These are phyloP conservation scores for Melanogaster broomeanus DNA, from an alignment of 768 basidiomycete species.

Conservation along the genomic window DNA sequence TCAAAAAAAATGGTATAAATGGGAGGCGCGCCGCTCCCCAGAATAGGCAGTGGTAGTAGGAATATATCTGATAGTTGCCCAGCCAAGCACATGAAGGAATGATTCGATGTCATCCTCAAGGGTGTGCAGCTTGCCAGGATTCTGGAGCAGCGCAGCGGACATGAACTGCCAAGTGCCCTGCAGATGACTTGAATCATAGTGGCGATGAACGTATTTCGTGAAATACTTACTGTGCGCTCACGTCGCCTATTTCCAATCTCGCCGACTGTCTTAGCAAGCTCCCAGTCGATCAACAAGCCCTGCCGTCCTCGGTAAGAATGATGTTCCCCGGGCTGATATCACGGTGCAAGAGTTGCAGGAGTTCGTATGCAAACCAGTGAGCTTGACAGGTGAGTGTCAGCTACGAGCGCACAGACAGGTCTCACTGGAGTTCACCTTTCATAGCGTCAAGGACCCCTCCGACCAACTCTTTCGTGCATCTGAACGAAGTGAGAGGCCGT, in stretches of 20 bases:
- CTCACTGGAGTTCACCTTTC: not conserved
- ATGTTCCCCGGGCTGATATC: conserved; percentile 27
- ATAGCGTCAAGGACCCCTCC: not conserved
- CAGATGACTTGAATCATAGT: not conserved
- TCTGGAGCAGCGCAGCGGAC: conserved; percentile 20
- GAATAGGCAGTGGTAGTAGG: not conserved
- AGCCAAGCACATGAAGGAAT: conserved; percentile 21
- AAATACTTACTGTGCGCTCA: not conserved
- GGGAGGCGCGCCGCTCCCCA: too few species aligned
- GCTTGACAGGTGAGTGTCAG: conserved; percentile 4
- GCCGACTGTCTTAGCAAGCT: conserved; percentile 11
- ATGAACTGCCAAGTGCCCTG: conserved; percentile 37
- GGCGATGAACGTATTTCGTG: not conserved
- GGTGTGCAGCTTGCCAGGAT: conserved; percentile 15
- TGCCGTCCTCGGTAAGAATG: conserved; percentile 8
- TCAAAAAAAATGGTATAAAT: not conserved
- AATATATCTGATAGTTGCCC: conserved; percentile 12
- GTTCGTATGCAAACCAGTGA: conserved; percentile 17
- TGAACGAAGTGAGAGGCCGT: not conserved
- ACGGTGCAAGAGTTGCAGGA: conserved; percentile 19
- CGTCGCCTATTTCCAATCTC: not conserved
- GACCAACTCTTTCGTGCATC: not conserved
- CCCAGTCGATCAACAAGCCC: conserved; percentile 24
- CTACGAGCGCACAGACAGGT: too few species aligned
- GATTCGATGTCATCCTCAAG: conserved; percentile 34